Evolutionary conservation across 2,329 filamentous ascomycete species (phyloP).

Genomic region (Lecanicillium sp.): DNA sequence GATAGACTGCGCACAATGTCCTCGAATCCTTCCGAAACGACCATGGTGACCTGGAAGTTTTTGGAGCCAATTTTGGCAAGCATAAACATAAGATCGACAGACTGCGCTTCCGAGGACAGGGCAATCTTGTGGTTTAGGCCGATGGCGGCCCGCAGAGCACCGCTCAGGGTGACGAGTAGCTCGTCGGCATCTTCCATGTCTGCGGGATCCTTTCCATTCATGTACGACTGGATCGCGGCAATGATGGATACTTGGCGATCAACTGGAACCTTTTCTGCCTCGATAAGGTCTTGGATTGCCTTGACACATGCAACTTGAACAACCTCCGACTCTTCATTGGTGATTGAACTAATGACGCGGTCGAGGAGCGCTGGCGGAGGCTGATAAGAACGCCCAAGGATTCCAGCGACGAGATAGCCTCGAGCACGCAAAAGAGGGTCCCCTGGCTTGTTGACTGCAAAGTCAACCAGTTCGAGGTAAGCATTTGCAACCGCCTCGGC

Average conservation of each 20-base stretch:
- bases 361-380: conserved; percentile 60
- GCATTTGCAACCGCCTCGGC: conserved; percentile 59
- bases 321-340: conserved; percentile 69
- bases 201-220: conserved; percentile 69
- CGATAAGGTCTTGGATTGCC: conserved; percentile 62
- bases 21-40: conserved; percentile 87
- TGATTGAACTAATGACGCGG: conserved; percentile 66
- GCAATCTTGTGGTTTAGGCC: conserved; percentile 68
- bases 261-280: conserved; percentile 38
- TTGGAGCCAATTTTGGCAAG: conserved; percentile 80
- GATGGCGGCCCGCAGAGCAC: conserved; percentile 77
- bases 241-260: conserved; percentile 55
- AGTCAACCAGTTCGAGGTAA: conserved; percentile 74
- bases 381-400: conserved; percentile 61
- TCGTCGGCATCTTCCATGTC: conserved; percentile 88
- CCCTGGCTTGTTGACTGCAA: conserved; percentile 59
- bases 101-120: conserved; percentile 61
- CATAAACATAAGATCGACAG: conserved; percentile 77
- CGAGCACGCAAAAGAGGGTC: conserved; percentile 76
- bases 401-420: conserved; percentile 78
- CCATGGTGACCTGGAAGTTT: conserved; percentile 84
- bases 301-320: conserved; percentile 90
- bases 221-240: conserved; percentile 61
- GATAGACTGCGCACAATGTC: conserved; percentile 67
- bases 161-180: conserved; percentile 80